These are phyloP conservation scores for Euryodendron excelsum DNA, from an alignment of 148 eudicot genomes.

Conservation along the genomic window DNA sequence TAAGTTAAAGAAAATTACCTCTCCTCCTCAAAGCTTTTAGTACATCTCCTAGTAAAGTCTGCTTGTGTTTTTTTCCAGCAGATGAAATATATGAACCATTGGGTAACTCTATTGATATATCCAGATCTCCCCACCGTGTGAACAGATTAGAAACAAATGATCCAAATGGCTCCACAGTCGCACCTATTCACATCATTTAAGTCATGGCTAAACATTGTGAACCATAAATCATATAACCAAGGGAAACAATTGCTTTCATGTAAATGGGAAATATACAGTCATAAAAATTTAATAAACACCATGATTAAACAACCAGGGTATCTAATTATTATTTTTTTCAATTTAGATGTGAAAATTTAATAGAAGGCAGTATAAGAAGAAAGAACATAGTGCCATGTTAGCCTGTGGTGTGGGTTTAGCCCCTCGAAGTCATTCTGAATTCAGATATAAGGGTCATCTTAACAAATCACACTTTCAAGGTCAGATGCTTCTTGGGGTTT, in stretches of 20 bases:
- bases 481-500: not conserved
- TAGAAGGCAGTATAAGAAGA: not conserved
- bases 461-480: not conserved
- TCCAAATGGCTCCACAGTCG: constrained; percentile 97
- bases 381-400: not conserved
- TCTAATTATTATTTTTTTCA: not conserved
- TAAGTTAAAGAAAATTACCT: constrained; percentile 44
- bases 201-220: not conserved
- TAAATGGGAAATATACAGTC: not conserved
- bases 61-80: constrained; percentile 79
- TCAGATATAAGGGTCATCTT: not conserved
- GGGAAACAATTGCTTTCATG: not conserved
- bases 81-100: constrained; percentile 63
- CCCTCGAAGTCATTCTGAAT: not conserved
- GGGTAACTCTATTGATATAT: constrained; percentile 79
- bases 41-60: constrained; percentile 58
- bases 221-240: not conserved
- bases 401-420: not conserved
- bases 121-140: constrained; percentile 89
- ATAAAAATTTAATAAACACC: not conserved
- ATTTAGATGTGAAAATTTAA: no score
- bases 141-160: constrained; percentile 90
- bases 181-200: constrained; percentile 55
- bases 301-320: not conserved
- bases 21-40: constrained; percentile 50